A percentile compares a stretch with the other conserved stretches of the same genome.
Conservation (phyloP, 1,139 yeast genomes). For the Sugiyamaella neomexicana region DNA sequence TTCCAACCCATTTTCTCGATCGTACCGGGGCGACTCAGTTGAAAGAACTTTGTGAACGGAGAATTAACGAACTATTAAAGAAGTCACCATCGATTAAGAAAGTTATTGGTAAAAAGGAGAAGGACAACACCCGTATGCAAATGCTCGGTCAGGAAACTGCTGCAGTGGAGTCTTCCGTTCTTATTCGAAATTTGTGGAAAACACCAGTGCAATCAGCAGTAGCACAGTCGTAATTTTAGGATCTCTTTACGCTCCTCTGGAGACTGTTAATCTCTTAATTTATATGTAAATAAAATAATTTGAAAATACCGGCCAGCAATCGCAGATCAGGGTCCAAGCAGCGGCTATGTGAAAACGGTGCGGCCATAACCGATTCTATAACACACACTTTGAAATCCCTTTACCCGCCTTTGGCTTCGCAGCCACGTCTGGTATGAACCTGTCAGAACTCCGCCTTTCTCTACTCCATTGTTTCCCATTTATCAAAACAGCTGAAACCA, state of each 20-base stretch:
- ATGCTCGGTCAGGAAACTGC: no score
- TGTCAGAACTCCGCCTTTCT: neutral
- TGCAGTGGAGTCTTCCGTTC: neutral
- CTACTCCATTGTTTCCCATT: neutral
- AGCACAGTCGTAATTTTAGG: no score
- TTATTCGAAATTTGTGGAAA: neutral
- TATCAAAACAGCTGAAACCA: neutral
- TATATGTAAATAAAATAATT: neutral
- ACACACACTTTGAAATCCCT: neutral
- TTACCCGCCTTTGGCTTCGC: neutral
- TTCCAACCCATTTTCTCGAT: slow-evolving; percentile 79
- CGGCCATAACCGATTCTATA: no score
- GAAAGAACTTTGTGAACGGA: slow-evolving; percentile 44
- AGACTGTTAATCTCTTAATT: neutral
- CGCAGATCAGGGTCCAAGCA: no score
- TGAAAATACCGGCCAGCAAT: neutral
- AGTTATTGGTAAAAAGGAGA: slow-evolving; percentile 5
- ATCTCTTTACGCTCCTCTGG: no score
- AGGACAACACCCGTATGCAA: no score
- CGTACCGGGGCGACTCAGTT: slow-evolving; percentile 70
- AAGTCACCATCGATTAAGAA: slow-evolving; percentile 15
- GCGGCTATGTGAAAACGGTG: no score
- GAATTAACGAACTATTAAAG: slow-evolving; percentile 30
- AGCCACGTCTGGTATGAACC: neutral
- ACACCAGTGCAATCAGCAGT: neutral